Evolutionary conservation across 306 rosid genomes (phyloP), one percentile per base, ranked within the genome.

Genomic region (Vigna angularis): DNA sequence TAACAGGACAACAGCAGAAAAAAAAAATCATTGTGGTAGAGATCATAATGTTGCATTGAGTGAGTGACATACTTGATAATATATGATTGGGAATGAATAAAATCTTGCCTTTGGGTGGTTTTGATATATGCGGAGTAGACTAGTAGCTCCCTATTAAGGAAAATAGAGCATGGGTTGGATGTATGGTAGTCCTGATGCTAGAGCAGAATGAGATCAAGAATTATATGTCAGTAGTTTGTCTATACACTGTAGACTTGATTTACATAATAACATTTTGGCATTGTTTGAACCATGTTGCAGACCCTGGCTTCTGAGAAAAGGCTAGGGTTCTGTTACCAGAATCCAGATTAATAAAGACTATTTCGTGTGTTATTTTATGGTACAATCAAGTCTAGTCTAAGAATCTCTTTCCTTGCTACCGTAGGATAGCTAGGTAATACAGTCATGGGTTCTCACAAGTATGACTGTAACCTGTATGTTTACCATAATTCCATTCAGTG

Each of bases 391-490:
- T 51, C 30, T 34, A 65, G 53, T 64, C n/a, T 64, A 65, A 49
- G 16, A 20, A 28, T 64, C 45, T 38, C 66, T 38, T 65, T 76
- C 14, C 68, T 15, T 67, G 22, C 58, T 13, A 55, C 74, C 36
- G 13, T 53, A 67, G 38, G 59, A 56, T 55, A 55, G 36, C 55
- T 77, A 15, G 81, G 30, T 67, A 10, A 32, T 40, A 55, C 44
- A 53, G 59, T 50, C 26, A 75, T n/a, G 48, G 24, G 45, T 10
- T 30, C 34, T 77, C 26, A 17, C 71, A 9, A 55, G 40, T 44
- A 42, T 67, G 50, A 7, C 69, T 66, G 17, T 14, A 67, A 66
- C 17, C 36, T 59, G 56, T 15, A 50, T 51, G 51, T 52, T 45
- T 36, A 26, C 49, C 51, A 36, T 49, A 59, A 26, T 5, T 4